Evolutionary conservation across 2,329 filamentous ascomycete species (phyloP).

Genomic region (Cladosporium velox): DNA sequence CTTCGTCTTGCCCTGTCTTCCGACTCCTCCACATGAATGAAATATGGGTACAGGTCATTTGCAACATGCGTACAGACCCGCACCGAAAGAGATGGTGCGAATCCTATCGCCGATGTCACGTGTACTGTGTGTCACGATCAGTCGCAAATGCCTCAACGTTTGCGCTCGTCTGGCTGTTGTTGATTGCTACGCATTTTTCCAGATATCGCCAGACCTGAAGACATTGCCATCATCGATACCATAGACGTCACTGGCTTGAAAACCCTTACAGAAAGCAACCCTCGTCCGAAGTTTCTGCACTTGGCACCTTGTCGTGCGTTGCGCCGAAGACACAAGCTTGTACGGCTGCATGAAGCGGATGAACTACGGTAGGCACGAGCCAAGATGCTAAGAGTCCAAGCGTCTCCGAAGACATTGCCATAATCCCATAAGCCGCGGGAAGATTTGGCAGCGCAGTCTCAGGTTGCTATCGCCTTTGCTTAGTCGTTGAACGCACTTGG

Average conservation of each 20-base stretch:
- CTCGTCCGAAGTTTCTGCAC: constrained; percentile 13
- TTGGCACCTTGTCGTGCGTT: constrained; percentile 16
- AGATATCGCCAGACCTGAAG: neutral
- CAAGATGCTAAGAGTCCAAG: constrained; percentile 13
- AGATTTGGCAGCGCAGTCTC: constrained; percentile 5
- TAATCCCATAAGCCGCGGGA: constrained; percentile 12
- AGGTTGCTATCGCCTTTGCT: constrained; percentile 13
- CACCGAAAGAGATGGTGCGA: constrained; percentile 8
- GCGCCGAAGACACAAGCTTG: constrained; percentile 5
- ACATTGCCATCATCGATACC: neutral
- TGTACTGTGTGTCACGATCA: neutral
- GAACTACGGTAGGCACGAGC: constrained; percentile 19
- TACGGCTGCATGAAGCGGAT: constrained; percentile 7
- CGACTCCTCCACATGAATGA: constrained; percentile 18
- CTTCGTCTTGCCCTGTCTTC: constrained; percentile 3
- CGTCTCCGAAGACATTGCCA: neutral
- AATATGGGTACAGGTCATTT: constrained; percentile 15
- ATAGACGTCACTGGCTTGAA: constrained; percentile 15
- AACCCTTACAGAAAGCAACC: neutral
- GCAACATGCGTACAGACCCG: constrained; percentile 13
- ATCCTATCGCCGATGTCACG: constrained; percentile 21
- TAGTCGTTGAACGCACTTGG: constrained; percentile 5
- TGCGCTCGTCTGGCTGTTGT: neutral
- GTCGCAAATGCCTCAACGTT: constrained; percentile 4
- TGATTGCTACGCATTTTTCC: neutral